A percentile compares a stretch with the other conserved stretches of the same genome.
These are phyloP conservation scores for Clarireedia homoeocarpa DNA, from an alignment of 2,329 filamentous ascomycete genomes.

Conservation along the genomic window DNA sequence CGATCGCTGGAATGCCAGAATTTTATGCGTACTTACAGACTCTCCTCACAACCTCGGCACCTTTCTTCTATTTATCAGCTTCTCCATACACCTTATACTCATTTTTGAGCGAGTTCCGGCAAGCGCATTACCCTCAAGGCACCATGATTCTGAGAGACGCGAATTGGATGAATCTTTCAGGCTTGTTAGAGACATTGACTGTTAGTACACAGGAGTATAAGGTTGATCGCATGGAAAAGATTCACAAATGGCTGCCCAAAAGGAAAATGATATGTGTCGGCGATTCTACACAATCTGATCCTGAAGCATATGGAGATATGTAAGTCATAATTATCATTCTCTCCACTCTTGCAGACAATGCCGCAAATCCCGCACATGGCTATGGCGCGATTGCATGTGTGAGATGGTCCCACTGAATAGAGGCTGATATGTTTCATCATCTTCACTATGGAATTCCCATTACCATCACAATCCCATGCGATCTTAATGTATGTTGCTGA, in stretches of 20 bases:
- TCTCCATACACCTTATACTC: conserved; percentile 93
- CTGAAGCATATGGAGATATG: conserved; percentile 80
- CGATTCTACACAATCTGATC: conserved; percentile 86
- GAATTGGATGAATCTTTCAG: conserved; percentile 76
- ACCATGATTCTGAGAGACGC: conserved; percentile 79
- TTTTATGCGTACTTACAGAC: conserved; percentile 63
- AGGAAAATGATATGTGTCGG: conserved; percentile 78
- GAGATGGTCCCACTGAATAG: too few species aligned
- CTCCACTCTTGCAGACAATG: background rate
- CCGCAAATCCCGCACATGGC: background rate
- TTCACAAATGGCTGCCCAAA: conserved; percentile 70
- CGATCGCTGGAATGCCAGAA: conserved; percentile 75
- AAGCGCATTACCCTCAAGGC: conserved; percentile 63
- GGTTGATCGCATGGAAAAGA: conserved; percentile 66
- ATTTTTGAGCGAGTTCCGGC: conserved; percentile 69
- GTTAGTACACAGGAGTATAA: conserved; percentile 83
- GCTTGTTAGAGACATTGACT: conserved; percentile 71
- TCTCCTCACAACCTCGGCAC: conserved; percentile 44
- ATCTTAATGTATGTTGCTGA: too few species aligned
- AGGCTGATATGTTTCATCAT: background rate
- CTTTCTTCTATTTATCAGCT: conserved; percentile 90
- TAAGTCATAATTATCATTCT: conserved; percentile 34
- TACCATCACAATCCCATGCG: background rate
- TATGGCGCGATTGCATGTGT: background rate
- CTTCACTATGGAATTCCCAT: background rate